These are phyloP conservation scores for Podospora pseudocomata DNA, from an alignment of 495 filamentous ascomycete genomes.

Conservation along the genomic window DNA sequence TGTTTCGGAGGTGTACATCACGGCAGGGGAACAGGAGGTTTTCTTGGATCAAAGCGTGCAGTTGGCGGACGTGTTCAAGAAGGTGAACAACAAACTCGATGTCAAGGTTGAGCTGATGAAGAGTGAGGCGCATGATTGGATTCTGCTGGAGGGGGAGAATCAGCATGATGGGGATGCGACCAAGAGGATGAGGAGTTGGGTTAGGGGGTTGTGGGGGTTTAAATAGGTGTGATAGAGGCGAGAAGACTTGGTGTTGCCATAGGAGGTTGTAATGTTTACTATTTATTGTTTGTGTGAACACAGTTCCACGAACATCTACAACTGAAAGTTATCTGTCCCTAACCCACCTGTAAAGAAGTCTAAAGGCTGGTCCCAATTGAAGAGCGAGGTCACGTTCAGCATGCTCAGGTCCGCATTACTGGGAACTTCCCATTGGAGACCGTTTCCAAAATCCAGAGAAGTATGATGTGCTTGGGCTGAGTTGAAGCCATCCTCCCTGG, in stretches of 20 bases:
- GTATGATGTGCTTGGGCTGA: background rate
- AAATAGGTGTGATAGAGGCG: background rate
- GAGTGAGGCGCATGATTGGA: constrained; percentile 29
- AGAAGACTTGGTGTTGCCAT: background rate
- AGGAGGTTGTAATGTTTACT: background rate
- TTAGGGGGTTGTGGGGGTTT: constrained; percentile 9
- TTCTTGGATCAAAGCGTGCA: constrained; percentile 22
- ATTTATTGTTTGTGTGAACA: background rate
- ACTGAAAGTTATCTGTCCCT: background rate
- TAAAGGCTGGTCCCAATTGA: constrained; percentile 25
- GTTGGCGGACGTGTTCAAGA: constrained; percentile 16
- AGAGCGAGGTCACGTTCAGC: constrained; percentile 9
- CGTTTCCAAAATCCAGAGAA: constrained; percentile 12
- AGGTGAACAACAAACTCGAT: constrained; percentile 10
- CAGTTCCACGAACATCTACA: no score
- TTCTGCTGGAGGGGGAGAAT: constrained; percentile 22
- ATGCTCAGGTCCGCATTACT: constrained; percentile 9
- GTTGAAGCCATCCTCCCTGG: background rate
- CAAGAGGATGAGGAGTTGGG: constrained; percentile 26
- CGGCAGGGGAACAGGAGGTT: constrained; percentile 27
- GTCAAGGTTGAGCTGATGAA: constrained; percentile 18
- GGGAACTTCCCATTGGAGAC: constrained; percentile 19
- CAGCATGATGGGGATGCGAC: constrained; percentile 22
- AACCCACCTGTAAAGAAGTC: constrained; percentile 19
- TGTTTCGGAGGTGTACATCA: constrained; percentile 22